Evolutionary conservation across 1,284 basidiomycete genomes (phyloP).

Genomic region (Pseudozyma flocculosa): DNA sequence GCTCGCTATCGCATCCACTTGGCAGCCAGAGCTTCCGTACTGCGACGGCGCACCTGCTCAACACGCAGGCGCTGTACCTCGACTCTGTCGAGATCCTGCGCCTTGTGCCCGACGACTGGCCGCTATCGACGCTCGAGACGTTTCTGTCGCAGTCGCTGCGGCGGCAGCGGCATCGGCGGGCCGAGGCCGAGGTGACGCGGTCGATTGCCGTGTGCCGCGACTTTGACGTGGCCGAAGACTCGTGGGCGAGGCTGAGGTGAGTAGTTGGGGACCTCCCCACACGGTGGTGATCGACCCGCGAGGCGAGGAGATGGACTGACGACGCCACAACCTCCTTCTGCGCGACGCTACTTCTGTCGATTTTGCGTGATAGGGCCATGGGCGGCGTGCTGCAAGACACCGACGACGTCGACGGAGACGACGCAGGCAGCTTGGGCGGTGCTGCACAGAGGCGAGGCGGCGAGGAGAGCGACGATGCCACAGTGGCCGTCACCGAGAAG

Average conservation of each 20-base stretch:
- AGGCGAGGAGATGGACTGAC: not conserved
- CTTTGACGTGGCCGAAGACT: conserved; percentile 34
- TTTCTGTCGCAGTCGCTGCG: conserved; percentile 43
- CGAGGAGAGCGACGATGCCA: no score
- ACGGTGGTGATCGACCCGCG: no score
- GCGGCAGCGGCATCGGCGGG: conserved; percentile 27
- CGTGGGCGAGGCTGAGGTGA: conserved; percentile 35
- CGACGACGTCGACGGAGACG: no score
- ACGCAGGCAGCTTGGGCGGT: conserved; percentile 8
- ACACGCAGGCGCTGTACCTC: conserved; percentile 40
- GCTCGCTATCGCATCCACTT: no score
- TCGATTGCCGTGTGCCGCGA: conserved; percentile 36
- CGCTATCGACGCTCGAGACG: conserved; percentile 36
- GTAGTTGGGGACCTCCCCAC: conserved; percentile 4
- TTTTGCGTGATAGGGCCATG: conserved; percentile 9
- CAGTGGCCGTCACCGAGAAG: no score
- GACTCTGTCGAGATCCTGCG: conserved; percentile 36
- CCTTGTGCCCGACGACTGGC: conserved; percentile 42
- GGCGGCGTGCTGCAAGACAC: conserved; percentile 39
- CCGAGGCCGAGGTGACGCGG: conserved; percentile 34
- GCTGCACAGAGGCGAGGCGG: no score
- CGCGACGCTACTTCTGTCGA: no score
- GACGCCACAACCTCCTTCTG: no score
- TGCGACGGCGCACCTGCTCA: conserved; percentile 44
- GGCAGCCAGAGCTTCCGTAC: conserved; percentile 25